A percentile compares a stretch with the other conserved stretches of the same genome.
Evolutionary conservation across 371 early-diverging fungal genomes (phyloP).

Genomic region (Entomophthora muscae): DNA sequence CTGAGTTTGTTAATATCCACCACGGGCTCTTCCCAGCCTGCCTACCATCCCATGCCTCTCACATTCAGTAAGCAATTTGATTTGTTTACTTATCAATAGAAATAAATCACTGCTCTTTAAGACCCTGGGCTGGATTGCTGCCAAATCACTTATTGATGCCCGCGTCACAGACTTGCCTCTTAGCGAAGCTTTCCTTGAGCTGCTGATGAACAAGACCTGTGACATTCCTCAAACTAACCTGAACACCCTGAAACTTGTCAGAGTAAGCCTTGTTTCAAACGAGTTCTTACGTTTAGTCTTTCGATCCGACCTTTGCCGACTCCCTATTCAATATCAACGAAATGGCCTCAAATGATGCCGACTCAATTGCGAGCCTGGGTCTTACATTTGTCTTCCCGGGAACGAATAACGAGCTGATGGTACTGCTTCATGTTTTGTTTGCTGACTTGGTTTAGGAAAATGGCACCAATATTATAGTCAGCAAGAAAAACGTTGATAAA

Average conservation of each 20-base stretch:
- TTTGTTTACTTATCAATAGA: background rate
- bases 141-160: conserved; percentile 74
- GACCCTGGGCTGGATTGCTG: conserved; percentile 67
- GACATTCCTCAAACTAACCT: background rate
- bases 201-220: conserved; percentile 22
- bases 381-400: background rate
- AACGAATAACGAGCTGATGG: background rate
- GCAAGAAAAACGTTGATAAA: conserved; percentile 9
- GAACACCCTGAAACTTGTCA: background rate
- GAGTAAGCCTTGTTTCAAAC: background rate
- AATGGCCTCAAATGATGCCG: conserved; percentile 6
- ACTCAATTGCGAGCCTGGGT: conserved; percentile 12
- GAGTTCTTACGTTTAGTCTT: background rate
- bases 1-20: conserved; percentile 22
- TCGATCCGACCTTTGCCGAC: background rate
- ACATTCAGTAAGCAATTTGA: background rate
- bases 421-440: conserved; percentile 15
- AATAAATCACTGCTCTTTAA: conserved; percentile 35
- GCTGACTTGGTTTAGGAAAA: conserved; percentile 69
- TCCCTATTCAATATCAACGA: background rate
- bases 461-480: conserved; percentile 35
- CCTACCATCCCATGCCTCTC: conserved; percentile 9
- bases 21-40: conserved; percentile 62
- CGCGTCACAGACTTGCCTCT: conserved; percentile 76
- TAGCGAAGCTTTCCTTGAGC: conserved; percentile 48